Evolutionary conservation across 257 asterid species (phyloP).

Genomic region (Solanum virginianum): DNA sequence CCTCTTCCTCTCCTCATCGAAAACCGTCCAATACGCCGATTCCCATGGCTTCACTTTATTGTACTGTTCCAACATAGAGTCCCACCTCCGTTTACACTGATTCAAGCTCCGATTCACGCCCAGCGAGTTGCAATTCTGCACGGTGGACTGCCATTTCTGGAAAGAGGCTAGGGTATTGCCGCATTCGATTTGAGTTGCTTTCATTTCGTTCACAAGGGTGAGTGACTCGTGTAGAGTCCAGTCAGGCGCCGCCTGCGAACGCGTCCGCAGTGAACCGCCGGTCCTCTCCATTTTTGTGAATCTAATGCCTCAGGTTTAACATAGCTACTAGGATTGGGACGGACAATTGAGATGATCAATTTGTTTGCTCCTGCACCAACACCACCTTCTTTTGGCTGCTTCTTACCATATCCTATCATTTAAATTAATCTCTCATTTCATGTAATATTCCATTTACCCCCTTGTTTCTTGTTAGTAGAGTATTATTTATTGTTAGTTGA

Average conservation of each 20-base stretch:
- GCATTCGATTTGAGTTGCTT: constrained; percentile 71
- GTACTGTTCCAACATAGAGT: constrained; percentile 33
- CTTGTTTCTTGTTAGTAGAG: no score
- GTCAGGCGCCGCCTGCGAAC: constrained; percentile 77
- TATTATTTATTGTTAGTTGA: no score
- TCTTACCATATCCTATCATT: no score
- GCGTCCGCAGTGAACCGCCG: constrained; percentile 54
- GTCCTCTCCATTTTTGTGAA: constrained; percentile 22
- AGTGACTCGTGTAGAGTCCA: constrained; percentile 66
- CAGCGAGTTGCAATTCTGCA: constrained; percentile 61
- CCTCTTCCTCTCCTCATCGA: constrained; percentile 9
- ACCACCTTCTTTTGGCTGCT: no score
- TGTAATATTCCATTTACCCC: no score
- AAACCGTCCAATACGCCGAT: constrained; percentile 10
- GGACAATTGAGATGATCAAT: not conserved
- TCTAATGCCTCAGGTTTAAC: not conserved
- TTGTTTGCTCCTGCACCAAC: not conserved
- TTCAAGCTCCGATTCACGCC: constrained; percentile 57
- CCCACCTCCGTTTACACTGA: constrained; percentile 82
- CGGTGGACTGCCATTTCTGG: constrained; percentile 95
- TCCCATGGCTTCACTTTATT: constrained; percentile 22
- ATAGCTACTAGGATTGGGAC: not conserved
- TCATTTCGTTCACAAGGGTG: constrained; percentile 56
- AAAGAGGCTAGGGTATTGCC: constrained; percentile 60
- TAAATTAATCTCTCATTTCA: no score